Base-by-base conservation (phyloP, 441 rosid species). In the Arabidopsis hybrid region DNA sequence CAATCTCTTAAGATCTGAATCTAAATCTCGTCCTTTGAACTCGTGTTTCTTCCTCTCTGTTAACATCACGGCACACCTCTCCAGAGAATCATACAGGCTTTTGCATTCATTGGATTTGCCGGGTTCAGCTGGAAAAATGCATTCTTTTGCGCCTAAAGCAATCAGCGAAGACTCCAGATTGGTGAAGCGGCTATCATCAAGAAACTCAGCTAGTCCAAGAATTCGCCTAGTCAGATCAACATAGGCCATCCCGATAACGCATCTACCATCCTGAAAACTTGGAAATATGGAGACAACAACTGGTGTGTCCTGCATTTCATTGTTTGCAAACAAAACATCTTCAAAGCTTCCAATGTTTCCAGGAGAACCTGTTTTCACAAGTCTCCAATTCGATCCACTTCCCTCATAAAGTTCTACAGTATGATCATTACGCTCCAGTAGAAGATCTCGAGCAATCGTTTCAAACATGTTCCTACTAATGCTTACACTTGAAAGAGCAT, bases 301-400 rank as follows among this genome's bases (percentile, higher is more conserved):
- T 46, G 99, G 99, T 7, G 96, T 81, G 77, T 91, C 98, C 85
- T 87, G 94, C 99, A 95, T 95, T 65, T 95, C 99, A 73, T 89
- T 84, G 86, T 90, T 95, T 60, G 97, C 91, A 83, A 95, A 95
- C 56, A 95, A 78, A 83, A 95, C 83, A 84, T 95, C 99, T 83
- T 95, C 99, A 80, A 93, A 95, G 81, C 93, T 89, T 10, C 98
- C 95, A 9, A 95, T 82, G 85, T 91, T 93, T 73, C 98, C 99
- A 71, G 98, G 99, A 76, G 93, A 90, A 58, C 90, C 99, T 51
- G 85, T 84, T 81, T 85, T 95, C 72, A 87, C 84, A 67, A 93
- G 82, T 74, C 85, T 91, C 98, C 99, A 95, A 61, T 89, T 90
- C 59, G 99, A 91, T 32, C 98, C 98, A 76, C 91, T 93, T 31